These are phyloP conservation scores for Tylopilus sp. DNA, from an alignment of 768 basidiomycete species.

Conservation along the genomic window DNA sequence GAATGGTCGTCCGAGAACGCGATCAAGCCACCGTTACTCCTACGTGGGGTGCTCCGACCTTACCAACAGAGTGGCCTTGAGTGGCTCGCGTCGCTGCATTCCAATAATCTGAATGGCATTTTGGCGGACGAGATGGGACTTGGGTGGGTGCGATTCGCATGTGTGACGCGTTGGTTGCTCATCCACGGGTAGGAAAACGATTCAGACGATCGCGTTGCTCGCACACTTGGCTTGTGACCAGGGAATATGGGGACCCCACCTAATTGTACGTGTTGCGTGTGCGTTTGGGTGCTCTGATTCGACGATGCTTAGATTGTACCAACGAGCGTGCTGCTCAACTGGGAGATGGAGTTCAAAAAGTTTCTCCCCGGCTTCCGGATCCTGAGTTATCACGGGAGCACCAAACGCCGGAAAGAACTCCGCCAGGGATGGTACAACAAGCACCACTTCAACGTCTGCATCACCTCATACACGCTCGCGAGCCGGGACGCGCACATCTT, in stretches of 20 bases:
- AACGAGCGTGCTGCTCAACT: conserved; percentile 90
- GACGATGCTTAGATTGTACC: conserved; percentile 63
- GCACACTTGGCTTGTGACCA: conserved; percentile 90
- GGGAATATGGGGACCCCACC: conserved; percentile 90
- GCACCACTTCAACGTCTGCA: conserved; percentile 88
- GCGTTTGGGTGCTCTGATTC: background rate
- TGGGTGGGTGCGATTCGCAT: conserved; percentile 52
- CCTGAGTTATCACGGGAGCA: conserved; percentile 86
- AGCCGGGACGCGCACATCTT: conserved; percentile 88
- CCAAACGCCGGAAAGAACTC: conserved; percentile 85
- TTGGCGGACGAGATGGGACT: conserved; percentile 94
- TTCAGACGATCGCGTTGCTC: conserved; percentile 92
- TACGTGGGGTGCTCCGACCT: conserved; percentile 85
- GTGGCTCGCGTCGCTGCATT: conserved; percentile 88
- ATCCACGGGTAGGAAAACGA: conserved; percentile 67
- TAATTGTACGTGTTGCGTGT: conserved; percentile 56
- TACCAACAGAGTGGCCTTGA: conserved; percentile 93
- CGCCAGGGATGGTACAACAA: conserved; percentile 90
- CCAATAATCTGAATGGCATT: conserved; percentile 77
- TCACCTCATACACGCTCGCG: conserved; percentile 93
- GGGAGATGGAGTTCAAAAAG: conserved; percentile 97
- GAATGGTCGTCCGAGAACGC: conserved; percentile 60
- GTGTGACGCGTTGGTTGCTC: background rate
- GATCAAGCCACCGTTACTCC: conserved; percentile 64
- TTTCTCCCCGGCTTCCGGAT: conserved; percentile 87